Evolutionary conservation across 2,329 filamentous ascomycete species (phyloP), one percentile per base, ranked within the genome.

Genomic region (Fusarium siculi): DNA sequence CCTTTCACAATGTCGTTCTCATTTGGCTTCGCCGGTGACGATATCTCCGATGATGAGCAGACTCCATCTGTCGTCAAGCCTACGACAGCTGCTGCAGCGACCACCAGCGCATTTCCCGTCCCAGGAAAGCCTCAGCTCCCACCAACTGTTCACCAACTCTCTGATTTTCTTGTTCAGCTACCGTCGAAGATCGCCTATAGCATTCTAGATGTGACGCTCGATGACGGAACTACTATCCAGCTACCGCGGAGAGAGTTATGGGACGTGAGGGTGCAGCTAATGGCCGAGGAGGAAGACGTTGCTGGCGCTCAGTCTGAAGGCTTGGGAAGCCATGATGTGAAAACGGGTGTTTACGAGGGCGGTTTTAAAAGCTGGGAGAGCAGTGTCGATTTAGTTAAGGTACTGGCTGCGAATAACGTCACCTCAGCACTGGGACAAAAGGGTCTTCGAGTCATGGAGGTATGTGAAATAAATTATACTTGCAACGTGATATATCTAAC

Each of bases 311-410:
- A 82, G 49, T 78, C 72, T 19, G 81, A 85, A 72, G 87, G 88
- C 4, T 84, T 94, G 40, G 91, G 90, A 43, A 86, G 88, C 70
- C 90, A 93, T 72, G 93, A 96, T 81, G 91, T 96, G 73, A 92
- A 91, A 80, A 93, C 93, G 62, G 93, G 93, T 57, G 89, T 96
- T 67, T 96, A 96, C 82, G 93, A 96, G 82, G 93, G 93, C 63
- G 93, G 93, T 30, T 95, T 96, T 84, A 96, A 96, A 84, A 95
- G 92, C 77, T 96, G 93, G 93, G 93, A 96, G 83, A 95, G 93
- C 82, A 94, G 92, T 67, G 86, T 95, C 58, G 93, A 96, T 79
- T 85, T 96, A 23, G 92, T 93, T 56, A 93, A 91, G 78, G 89
- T 92, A n/a, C 81, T 92, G 36, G 85, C 86, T 1, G 77, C 80